Evolutionary conservation across 2,329 filamentous ascomycete species (phyloP), one percentile per base, ranked within the genome.

Genomic region (Keithomyces neogunnii): DNA sequence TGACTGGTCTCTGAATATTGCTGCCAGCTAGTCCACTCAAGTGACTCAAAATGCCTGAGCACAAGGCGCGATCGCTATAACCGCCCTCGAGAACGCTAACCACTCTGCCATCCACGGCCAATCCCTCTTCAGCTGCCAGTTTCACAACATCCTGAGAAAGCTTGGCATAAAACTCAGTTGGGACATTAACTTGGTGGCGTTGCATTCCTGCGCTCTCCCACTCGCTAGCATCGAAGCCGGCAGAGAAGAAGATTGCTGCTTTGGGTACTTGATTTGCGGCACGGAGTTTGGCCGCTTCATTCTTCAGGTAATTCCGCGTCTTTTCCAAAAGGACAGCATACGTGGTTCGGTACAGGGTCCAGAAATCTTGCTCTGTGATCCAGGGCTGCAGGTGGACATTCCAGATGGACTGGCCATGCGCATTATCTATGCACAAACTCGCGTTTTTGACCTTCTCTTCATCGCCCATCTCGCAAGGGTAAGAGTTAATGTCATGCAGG

Each of bases 401-500:
- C 90, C 93, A 97, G 48, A 97, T 83, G 7, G 83, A 92, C 66
- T 99, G 93, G 1, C 89, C 87, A 64, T 99, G 93, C 0, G 92
- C 90, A 61, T 91, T 91, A 54, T 97, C 91, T 56, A 99, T 85
- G 65, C 95, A 97, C 30, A 96, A 71, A 70, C 91, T 96, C 2
- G 95, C 93, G 60, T 92, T 95, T 63, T 87, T 89, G 48, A 97
- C 85, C 68, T 97, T 97, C 28, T 93, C 89, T 52, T 87, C 82
- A 55, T 97, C 92, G n/a, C 92, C 93, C 64, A 80, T 81, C 66
- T 99, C 93, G 65, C 93, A 99, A 0, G 95, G 93, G 63, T 95
- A 99, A 0, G 92, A 97, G 69, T 99, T 97, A 72, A 99, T 96
- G 63, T 99, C 93, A 66, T 99, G 93, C 43, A 99, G 68, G 66